phyloP scores from a whole-genome alignment of 1,139 yeast species.

The Blastobotrys ciferrii region DNA sequence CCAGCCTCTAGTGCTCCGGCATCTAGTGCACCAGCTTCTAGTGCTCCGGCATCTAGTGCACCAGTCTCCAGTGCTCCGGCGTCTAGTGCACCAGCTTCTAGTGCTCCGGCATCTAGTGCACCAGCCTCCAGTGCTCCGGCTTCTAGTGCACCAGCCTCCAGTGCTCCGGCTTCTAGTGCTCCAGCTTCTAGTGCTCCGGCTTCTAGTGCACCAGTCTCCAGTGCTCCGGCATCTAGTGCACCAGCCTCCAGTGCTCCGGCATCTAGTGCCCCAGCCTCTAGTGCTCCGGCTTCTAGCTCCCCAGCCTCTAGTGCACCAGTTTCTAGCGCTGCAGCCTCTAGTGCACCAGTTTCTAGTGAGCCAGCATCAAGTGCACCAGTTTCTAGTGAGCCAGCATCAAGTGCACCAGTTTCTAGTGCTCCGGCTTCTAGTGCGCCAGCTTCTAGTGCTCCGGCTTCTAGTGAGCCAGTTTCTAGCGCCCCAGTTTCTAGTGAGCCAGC shows the following conservation, averaged over 20 bases:
- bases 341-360: background rate
- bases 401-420: background rate
- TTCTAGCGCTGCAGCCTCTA: background rate
- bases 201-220: background rate
- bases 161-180: background rate
- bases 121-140: background rate
- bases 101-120: too few species aligned
- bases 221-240: background rate
- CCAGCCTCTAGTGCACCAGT: background rate
- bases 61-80: background rate
- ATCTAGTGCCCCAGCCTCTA: background rate
- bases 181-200: background rate
- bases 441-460: background rate
- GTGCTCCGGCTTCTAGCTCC: background rate
- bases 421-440: conserved; percentile 1
- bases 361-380: background rate
- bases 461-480: background rate
- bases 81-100: background rate
- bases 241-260: background rate
- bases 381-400: background rate
- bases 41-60: background rate
- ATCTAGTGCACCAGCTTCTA: background rate
- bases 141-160: background rate
- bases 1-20: background rate
- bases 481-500: background rate